Evolutionary conservation across 2,329 filamentous ascomycete genomes (phyloP), one percentile per base, ranked within the genome.

Genomic region (Pseudogymnoascus sp.): DNA sequence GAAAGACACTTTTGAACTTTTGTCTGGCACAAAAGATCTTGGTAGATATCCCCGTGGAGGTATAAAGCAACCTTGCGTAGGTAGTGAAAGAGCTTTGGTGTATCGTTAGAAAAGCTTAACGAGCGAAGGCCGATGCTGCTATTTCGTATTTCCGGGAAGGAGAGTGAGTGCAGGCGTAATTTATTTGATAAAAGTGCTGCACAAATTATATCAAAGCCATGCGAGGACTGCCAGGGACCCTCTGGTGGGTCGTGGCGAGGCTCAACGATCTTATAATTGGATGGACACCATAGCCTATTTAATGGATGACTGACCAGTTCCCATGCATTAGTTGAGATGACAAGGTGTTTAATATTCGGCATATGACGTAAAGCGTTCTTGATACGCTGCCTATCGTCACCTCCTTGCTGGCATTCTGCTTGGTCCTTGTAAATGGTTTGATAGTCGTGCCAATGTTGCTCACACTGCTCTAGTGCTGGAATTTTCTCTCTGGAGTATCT

Each of bases 271-370:
- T 31, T 40, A 41, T 61, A 61, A 22, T 43, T 33, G 8, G 37
- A 61, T 61, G 37, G 60, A 40, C 60, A 41, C 60, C 60, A 61
- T 40, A 61, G 4, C 60, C 16, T 61, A 41, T 61, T 61, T 40
- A 61, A 43, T 12, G 60, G 60, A 26, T 61, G 37, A 19, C 16
- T 41, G 28, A 5, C 35, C 16, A 14, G 16, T 61, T 61, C 41
- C 60, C 60, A 61, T 61, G 19, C 37, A 28, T 61, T 24, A 43
- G 6, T 61, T 61, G 37, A 61, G 5, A 61, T 4, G 4, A 61
- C 4, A 24, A 61, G 8, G 22, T 61, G 37, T 22, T 61, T 61
- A n/a, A 61, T 37, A 61, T 61, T 61, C n/a, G 60, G 60, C 60
- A 61, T 61, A n/a, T 24, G 35, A 14, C 60, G 37, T 14, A 61